Conservation (phyloP, 495 filamentous ascomycete species). For the Penicillium odoratum region DNA sequence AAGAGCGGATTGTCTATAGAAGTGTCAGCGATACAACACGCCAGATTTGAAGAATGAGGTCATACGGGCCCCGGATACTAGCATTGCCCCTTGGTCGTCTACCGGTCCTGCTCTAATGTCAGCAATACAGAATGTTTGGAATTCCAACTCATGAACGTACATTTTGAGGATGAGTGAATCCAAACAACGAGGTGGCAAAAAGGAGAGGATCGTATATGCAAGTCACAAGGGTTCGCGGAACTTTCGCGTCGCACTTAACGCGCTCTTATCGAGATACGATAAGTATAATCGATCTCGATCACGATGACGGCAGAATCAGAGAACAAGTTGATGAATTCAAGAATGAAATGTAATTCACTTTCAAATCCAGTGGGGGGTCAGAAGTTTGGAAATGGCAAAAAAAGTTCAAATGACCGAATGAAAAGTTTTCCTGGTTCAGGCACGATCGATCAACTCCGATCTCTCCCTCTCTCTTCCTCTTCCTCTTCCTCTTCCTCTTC, state of each 20-base stretch:
- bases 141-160: background rate
- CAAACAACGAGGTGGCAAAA: slow-evolving; percentile 1
- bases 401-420: slow-evolving; percentile 6
- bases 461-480: background rate
- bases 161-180: background rate
- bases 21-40: slow-evolving; percentile 17
- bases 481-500: background rate
- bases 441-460: slow-evolving; percentile 22
- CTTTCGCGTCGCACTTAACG: slow-evolving; percentile 49
- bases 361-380: background rate
- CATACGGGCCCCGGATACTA: slow-evolving; percentile 65
- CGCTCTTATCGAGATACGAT: slow-evolving; percentile 7
- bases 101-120: slow-evolving; percentile 31
- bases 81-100: slow-evolving; percentile 35
- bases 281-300: background rate
- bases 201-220: slow-evolving; percentile 3
- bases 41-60: slow-evolving; percentile 9
- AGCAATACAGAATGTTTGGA: background rate
- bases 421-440: slow-evolving; percentile 32
- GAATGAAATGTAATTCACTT: background rate
- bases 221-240: slow-evolving; percentile 43
- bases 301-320: background rate
- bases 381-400: slow-evolving; percentile 14
- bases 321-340: background rate
- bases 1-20: slow-evolving; percentile 64